A percentile compares a stretch with the other conserved stretches of the same genome.
phyloP scores from a whole-genome alignment of 208 protist species.

The Balamuthia mandrillaris region DNA sequence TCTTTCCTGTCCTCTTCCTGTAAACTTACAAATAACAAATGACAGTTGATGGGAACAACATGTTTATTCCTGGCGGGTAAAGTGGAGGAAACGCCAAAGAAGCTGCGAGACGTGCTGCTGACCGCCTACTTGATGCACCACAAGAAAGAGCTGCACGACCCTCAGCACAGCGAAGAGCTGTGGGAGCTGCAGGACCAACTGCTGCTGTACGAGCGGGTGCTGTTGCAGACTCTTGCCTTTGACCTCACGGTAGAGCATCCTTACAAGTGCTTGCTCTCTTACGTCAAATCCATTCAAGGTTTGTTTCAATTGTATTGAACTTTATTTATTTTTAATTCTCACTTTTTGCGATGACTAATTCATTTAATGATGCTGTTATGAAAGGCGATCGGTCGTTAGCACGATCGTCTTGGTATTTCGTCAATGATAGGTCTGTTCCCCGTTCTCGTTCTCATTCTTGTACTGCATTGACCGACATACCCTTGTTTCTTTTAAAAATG shows the following conservation, averaged over 20 bases:
- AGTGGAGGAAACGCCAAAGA: slow-evolving; percentile 77
- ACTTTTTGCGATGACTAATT: too few relatives aligned
- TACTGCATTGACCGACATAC: neutral
- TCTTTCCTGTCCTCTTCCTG: neutral
- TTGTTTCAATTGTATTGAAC: neutral
- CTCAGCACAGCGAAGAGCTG: slow-evolving; percentile 33
- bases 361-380: too few relatives aligned
- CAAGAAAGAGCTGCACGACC: slow-evolving; percentile 22
- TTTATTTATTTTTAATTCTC: slow-evolving; percentile 4
- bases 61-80: slow-evolving; percentile 78
- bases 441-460: neutral
- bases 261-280: slow-evolving; percentile 60
- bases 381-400: slow-evolving; percentile 52
- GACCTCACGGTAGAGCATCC: slow-evolving; percentile 70
- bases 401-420: slow-evolving; percentile 74
- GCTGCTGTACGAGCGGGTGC: slow-evolving; percentile 58
- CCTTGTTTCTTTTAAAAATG: neutral
- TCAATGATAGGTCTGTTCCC: slow-evolving; percentile 69
- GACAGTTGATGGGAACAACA: slow-evolving; percentile 58
- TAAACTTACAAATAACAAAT: neutral
- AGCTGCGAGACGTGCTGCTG: slow-evolving; percentile 66
- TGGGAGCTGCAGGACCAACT: slow-evolving; percentile 56
- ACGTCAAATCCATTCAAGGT: slow-evolving; percentile 42
- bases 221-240: slow-evolving; percentile 69
- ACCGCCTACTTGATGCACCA: slow-evolving; percentile 33